phyloP scores from a whole-genome alignment of 208 protist genomes.

The Phytomonas francai region DNA sequence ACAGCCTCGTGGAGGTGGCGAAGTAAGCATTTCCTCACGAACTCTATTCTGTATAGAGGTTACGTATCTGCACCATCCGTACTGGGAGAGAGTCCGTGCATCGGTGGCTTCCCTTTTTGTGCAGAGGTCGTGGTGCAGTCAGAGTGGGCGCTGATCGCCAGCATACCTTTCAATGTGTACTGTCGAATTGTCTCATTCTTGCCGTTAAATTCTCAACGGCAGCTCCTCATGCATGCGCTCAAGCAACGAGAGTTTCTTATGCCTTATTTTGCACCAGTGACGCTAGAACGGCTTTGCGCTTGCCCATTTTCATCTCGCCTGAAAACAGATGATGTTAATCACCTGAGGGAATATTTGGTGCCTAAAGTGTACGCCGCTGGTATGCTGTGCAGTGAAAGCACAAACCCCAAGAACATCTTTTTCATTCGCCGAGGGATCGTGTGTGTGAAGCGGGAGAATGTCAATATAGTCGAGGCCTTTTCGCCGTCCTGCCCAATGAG shows the following conservation, averaged over 20 bases:
- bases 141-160: slow-evolving; percentile 26
- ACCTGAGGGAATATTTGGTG: slow-evolving; percentile 45
- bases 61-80: slow-evolving; percentile 39
- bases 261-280: slow-evolving; percentile 57
- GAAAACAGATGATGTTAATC: slow-evolving; percentile 33
- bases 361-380: slow-evolving; percentile 58
- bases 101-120: slow-evolving; percentile 52
- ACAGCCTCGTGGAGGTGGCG: slow-evolving; percentile 2
- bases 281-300: slow-evolving; percentile 37
- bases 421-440: slow-evolving; percentile 74
- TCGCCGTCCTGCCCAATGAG: slow-evolving; percentile 27
- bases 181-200: slow-evolving; percentile 23
- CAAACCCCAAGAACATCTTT: slow-evolving; percentile 45
- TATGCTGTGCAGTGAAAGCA: slow-evolving; percentile 49
- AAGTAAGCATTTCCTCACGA: background rate
- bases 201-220: slow-evolving; percentile 26
- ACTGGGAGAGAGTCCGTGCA: slow-evolving; percentile 47
- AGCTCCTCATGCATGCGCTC: slow-evolving; percentile 34
- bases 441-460: slow-evolving; percentile 38
- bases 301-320: slow-evolving; percentile 57
- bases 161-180: slow-evolving; percentile 37
- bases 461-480: slow-evolving; percentile 10
- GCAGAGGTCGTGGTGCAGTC: slow-evolving; percentile 40
- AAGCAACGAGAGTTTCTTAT: slow-evolving; percentile 46
- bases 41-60: slow-evolving; percentile 10